phyloP scores from a whole-genome alignment of 2,329 filamentous ascomycete species.

The Colletotrichum neosansevieriae region DNA sequence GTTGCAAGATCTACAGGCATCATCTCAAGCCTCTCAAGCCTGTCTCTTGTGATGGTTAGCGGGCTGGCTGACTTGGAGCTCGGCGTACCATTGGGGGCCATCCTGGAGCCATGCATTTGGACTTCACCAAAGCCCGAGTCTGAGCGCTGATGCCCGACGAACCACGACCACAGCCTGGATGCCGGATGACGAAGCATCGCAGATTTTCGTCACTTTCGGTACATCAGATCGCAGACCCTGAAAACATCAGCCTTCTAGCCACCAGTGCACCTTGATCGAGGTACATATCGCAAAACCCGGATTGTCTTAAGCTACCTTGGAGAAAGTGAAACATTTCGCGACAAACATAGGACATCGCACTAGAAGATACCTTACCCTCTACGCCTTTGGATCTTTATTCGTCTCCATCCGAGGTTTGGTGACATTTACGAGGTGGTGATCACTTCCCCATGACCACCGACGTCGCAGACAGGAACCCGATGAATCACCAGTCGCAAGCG shows the following conservation, averaged over 20 bases:
- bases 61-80: constrained; percentile 7
- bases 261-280: constrained; percentile 11
- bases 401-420: constrained; percentile 13
- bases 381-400: constrained; percentile 4
- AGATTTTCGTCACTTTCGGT: constrained; percentile 8
- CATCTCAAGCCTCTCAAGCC: constrained; percentile 37
- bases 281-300: constrained; percentile 1
- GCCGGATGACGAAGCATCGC: constrained; percentile 17
- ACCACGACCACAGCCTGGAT: constrained; percentile 15
- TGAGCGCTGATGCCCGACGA: constrained; percentile 34
- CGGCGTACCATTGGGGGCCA: constrained; percentile 26
- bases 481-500: constrained; percentile 8
- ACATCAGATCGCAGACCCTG: constrained; percentile 10
- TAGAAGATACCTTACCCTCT: constrained; percentile 30
- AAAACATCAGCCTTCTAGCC: constrained; percentile 15
- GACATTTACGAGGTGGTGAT: constrained; percentile 17
- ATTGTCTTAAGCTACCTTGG: neutral
- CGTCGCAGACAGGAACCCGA: neutral
- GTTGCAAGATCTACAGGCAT: constrained; percentile 36
- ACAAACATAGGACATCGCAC: constrained; percentile 17
- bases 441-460: neutral
- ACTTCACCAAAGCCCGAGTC: constrained; percentile 8
- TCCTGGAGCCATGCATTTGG: neutral
- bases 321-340: constrained; percentile 22
- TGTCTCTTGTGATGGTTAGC: constrained; percentile 16